A percentile compares a stretch with the other conserved stretches of the same genome.
phyloP scores from a whole-genome alignment of 306 rosid species.

The Coriaria nepalensis region DNA sequence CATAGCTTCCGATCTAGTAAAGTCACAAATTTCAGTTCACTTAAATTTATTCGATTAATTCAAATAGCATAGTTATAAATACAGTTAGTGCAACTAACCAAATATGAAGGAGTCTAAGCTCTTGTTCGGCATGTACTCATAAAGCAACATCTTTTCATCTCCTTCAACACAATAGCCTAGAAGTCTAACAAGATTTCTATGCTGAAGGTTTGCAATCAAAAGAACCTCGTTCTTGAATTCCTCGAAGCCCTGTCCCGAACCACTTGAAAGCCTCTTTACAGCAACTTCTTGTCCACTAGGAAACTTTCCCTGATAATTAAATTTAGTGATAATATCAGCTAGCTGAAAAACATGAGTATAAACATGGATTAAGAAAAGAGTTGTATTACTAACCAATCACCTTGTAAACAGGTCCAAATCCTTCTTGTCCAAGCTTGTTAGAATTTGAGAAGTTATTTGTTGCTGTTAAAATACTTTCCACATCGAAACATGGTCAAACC shows the following conservation, averaged over 20 bases:
- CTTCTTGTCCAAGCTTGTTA: slow-evolving; percentile 74
- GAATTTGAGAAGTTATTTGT: slow-evolving; percentile 39
- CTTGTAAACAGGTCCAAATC: slow-evolving; percentile 72
- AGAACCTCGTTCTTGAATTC: slow-evolving; percentile 74
- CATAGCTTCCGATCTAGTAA: slow-evolving; percentile 40
- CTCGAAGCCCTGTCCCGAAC: slow-evolving; percentile 69
- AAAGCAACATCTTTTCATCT: slow-evolving; percentile 64
- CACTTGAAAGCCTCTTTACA: slow-evolving; percentile 66
- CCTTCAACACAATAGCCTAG: slow-evolving; percentile 65
- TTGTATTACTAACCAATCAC: slow-evolving; percentile 10
- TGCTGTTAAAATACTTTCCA: slow-evolving; percentile 45
- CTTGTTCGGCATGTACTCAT: slow-evolving; percentile 69
- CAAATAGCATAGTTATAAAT: background rate
- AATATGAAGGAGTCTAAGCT: slow-evolving; percentile 68
- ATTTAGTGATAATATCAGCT: background rate
- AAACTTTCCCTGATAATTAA: slow-evolving; percentile 37
- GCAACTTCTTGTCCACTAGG: slow-evolving; percentile 57
- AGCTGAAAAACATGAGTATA: too few species aligned
- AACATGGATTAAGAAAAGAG: too few species aligned
- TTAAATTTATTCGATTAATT: slow-evolving; percentile 9
- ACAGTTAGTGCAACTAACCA: slow-evolving; percentile 27
- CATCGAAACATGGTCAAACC: slow-evolving; percentile 54
- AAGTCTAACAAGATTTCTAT: slow-evolving; percentile 66
- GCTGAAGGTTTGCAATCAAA: slow-evolving; percentile 70
- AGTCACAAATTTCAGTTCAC: slow-evolving; percentile 9